phyloP scores from a whole-genome alignment of 441 rosid species.

The Flueggea neowawraea region DNA sequence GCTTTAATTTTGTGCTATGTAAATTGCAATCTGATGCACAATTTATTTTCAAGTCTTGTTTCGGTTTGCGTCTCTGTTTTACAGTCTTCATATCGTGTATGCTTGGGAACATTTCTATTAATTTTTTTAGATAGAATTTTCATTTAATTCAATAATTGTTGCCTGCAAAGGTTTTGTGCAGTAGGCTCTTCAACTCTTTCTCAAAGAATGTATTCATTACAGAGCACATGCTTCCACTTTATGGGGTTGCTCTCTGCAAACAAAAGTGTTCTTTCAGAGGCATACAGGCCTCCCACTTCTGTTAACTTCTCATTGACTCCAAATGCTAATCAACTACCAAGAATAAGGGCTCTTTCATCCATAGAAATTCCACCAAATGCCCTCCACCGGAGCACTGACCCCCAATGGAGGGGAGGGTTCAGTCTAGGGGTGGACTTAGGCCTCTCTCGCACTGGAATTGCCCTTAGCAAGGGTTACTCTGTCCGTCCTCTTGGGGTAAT shows the following conservation, averaged over 20 bases:
- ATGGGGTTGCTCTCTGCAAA: not conserved
- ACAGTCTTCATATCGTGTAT: too few species aligned
- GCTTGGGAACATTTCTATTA: too few species aligned
- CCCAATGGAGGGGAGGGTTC: constrained; percentile 78
- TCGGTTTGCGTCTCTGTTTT: too few species aligned
- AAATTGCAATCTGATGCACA: too few species aligned
- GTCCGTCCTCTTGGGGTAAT: constrained; percentile 75
- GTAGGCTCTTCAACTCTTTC: too few species aligned
- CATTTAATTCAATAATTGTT: too few species aligned
- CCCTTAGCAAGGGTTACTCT: constrained; percentile 78
- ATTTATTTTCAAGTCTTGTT: too few species aligned
- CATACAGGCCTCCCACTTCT: not conserved
- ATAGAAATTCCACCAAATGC: constrained; percentile 74
- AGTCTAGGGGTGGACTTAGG: constrained; percentile 92
- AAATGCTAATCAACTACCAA: not conserved
- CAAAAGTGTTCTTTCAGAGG: not conserved
- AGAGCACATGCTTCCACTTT: not conserved
- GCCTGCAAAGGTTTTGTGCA: too few species aligned
- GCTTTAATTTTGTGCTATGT: too few species aligned
- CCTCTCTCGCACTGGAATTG: constrained; percentile 74
- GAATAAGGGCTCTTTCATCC: constrained; percentile 30
- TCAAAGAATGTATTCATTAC: not conserved
- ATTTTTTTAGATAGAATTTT: too few species aligned
- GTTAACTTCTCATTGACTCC: not conserved
- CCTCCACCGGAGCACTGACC: constrained; percentile 52